These are phyloP conservation scores for Cyathus striatus DNA, from an alignment of 768 basidiomycete genomes.

Conservation along the genomic window DNA sequence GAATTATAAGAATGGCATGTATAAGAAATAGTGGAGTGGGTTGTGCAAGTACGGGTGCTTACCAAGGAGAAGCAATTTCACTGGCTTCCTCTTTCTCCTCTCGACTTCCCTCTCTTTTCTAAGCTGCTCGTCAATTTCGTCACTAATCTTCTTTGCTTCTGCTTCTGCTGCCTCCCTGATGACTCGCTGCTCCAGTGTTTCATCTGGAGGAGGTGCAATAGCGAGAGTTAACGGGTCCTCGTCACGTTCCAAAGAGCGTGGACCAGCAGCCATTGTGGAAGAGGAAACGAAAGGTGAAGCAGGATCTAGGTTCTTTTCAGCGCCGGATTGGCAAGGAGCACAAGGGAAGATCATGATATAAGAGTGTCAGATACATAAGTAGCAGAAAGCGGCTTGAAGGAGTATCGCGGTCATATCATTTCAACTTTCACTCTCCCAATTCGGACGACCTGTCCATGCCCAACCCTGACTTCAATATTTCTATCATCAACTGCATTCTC, in stretches of 20 bases:
- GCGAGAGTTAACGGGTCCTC: conserved; percentile 61
- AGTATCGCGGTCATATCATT: no score
- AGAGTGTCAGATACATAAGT: no score
- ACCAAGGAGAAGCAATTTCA: conserved; percentile 73
- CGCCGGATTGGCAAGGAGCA: no score
- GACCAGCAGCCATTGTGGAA: conserved; percentile 13
- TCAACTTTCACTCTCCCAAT: no score
- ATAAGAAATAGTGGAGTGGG: background rate
- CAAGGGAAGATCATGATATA: no score
- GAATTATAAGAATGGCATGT: no score
- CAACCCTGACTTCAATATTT: no score
- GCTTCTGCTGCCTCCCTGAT: conserved; percentile 56
- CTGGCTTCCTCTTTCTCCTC: conserved; percentile 60
- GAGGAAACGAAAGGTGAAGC: no score
- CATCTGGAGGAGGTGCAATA: conserved; percentile 59
- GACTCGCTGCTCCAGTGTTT: conserved; percentile 51
- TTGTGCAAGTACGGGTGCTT: conserved; percentile 10
- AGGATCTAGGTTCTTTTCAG: no score
- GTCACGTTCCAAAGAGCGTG: conserved; percentile 27
- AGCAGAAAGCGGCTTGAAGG: no score
- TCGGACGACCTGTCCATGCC: no score
- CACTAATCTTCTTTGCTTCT: conserved; percentile 59
- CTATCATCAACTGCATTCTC: no score
- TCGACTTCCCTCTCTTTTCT: conserved; percentile 52
- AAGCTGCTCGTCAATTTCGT: conserved; percentile 74